These are phyloP conservation scores for Erysimum cheiranthoides DNA, from an alignment of 345 rosid genomes.

Conservation along the genomic window DNA sequence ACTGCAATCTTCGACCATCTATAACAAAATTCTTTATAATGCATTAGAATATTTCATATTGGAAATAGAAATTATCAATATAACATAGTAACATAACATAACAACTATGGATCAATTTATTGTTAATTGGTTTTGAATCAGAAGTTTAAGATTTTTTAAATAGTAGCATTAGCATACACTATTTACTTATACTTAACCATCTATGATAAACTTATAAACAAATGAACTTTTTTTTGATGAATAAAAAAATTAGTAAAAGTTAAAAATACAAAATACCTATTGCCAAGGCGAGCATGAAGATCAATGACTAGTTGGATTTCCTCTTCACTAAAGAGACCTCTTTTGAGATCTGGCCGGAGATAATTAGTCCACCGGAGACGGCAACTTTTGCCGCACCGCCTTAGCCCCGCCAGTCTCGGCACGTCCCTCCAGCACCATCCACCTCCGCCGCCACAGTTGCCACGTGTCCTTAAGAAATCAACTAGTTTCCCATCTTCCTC, in stretches of 20 bases:
- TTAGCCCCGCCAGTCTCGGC: constrained; percentile 74
- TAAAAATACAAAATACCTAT: constrained; percentile 48
- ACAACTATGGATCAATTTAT: background rate
- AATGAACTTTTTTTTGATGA: too few relatives aligned
- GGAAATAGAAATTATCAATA: background rate
- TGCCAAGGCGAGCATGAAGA: constrained; percentile 76
- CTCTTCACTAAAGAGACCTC: constrained; percentile 67
- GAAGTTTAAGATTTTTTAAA: background rate
- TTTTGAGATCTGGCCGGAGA: constrained; percentile 78
- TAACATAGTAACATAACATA: background rate
- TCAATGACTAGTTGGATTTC: constrained; percentile 72
- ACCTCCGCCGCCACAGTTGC: constrained; percentile 64
- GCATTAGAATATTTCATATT: constrained; percentile 9
- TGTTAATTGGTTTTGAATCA: background rate
- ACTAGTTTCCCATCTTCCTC: constrained; percentile 75
- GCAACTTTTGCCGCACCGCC: constrained; percentile 82
- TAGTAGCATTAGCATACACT: background rate
- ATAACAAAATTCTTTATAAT: background rate
- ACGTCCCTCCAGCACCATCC: constrained; percentile 84
- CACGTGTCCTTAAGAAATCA: constrained; percentile 60
- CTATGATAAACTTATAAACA: background rate
- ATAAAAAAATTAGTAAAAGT: background rate
- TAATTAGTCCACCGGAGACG: constrained; percentile 91
- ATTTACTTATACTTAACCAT: background rate
- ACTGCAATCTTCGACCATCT: constrained; percentile 93